Base-by-base conservation (phyloP, 129 eudicot genomes). In the Solidago caesia region DNA sequence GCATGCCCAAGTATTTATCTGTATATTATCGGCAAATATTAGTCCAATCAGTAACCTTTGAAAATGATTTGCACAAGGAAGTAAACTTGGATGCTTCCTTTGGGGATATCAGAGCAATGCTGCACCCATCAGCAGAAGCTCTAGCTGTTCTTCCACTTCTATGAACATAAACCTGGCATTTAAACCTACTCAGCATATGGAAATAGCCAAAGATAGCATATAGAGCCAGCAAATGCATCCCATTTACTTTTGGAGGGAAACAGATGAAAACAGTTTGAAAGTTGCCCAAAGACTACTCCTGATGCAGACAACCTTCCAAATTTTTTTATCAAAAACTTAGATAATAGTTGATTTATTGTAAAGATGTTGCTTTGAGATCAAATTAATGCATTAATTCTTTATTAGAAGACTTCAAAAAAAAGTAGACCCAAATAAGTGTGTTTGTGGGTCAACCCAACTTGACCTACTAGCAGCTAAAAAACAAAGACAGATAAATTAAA, bases 121-220 rank as follows among this genome's bases (percentile, higher is more conserved):
- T 88, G 82, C 97, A 93, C 11, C 98, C 98, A 86, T 93, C 98
- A 62, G 97, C 85, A 75, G 84, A 88, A 58, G 98, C 98, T 78
- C 98, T 88, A 62, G 98, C 98, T 42, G 98, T 93, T 90, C 98
- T 81, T 67, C 98, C 98, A 78, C 98, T 88, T 90, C 98, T 90
- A 82, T 93, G 98, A 68, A 93, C 98, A 84, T 93, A 93, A 67
- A 93, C 92, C 98, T 93, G 76, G 7, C 67, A 76, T 66, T 27
- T 44, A 47, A 67, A 72, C 67, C 74, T 70, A 69, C 49, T 79
- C 72, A 69, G 75, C 79, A 71, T 45, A 61, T 21, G 45, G 5
- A 64, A 46, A 55, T 55, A 59, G 8, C 72, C 65, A 68, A 78
- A 10, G 8, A 21, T 14, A n/a, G 11, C 14, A 26, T 55, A 47